phyloP scores from a whole-genome alignment of 768 basidiomycete species.

The Tulasnella sp. region DNA sequence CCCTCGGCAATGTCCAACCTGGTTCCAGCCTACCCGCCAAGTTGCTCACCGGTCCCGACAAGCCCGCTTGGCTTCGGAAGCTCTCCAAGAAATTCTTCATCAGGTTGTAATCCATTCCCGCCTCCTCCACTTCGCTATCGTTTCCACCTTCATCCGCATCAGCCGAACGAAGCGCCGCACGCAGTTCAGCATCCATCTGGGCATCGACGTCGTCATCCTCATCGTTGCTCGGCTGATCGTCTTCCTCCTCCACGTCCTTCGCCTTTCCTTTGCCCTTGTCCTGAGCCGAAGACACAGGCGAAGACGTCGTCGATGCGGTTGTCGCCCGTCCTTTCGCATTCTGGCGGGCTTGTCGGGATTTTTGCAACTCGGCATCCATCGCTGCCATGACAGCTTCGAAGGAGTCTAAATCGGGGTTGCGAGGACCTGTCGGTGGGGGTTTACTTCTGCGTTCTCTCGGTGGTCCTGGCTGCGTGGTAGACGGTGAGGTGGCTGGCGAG shows the following conservation, averaged over 20 bases:
- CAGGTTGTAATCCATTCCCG: slow-evolving; percentile 68
- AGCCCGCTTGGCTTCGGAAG: slow-evolving; percentile 83
- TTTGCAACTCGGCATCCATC: slow-evolving; percentile 77
- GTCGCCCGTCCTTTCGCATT: slow-evolving; percentile 22
- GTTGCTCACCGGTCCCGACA: slow-evolving; percentile 86
- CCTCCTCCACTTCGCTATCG: slow-evolving; percentile 29
- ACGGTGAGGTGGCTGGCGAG: not conserved
- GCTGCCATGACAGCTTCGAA: slow-evolving; percentile 96
- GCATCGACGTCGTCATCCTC: slow-evolving; percentile 57
- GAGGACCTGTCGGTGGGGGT: not conserved
- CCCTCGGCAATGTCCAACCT: slow-evolving; percentile 66
- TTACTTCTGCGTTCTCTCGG: not conserved
- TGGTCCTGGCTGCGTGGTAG: not conserved
- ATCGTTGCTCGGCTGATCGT: slow-evolving; percentile 39
- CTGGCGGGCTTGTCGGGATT: slow-evolving; percentile 31
- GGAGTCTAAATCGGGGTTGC: slow-evolving; percentile 71
- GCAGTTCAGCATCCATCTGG: slow-evolving; percentile 85
- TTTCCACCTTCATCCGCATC: slow-evolving; percentile 46
- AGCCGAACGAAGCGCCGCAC: slow-evolving; percentile 45
- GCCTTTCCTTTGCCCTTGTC: slow-evolving; percentile 30
- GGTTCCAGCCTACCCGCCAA: slow-evolving; percentile 71
- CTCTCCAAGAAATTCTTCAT: slow-evolving; percentile 98
- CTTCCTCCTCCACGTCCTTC: slow-evolving; percentile 43
- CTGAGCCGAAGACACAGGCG: not conserved
- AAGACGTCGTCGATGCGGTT: not conserved